A percentile compares a stretch with the other conserved stretches of the same genome.
Conservation (phyloP, 345 rosid genomes). For the Lumnitzera racemosa region DNA sequence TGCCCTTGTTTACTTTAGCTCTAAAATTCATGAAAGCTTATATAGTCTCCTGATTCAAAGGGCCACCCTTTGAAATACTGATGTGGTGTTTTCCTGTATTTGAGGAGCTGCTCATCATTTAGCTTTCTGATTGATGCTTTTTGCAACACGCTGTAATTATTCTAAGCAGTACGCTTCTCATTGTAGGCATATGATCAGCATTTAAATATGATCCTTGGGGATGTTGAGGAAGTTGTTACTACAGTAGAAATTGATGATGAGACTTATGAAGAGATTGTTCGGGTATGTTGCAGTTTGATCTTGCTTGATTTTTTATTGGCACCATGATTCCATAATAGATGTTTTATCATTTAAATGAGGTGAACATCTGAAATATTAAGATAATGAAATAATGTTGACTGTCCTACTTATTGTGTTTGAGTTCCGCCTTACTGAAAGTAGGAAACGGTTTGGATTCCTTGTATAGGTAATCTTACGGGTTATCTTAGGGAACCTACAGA, state of each 20-base stretch:
- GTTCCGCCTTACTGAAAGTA: too few relatives aligned
- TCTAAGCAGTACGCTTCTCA: conserved; percentile 8
- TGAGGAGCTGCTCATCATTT: too few relatives aligned
- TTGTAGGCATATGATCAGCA: conserved; percentile 98
- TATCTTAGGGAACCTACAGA: too few relatives aligned
- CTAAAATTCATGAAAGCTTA: neutral
- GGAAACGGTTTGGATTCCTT: too few relatives aligned
- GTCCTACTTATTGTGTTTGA: too few relatives aligned
- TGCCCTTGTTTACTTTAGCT: neutral
- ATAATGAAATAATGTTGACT: too few relatives aligned
- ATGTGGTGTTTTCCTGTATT: neutral
- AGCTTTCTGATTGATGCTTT: neutral
- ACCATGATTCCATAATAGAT: neutral
- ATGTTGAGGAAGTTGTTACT: conserved; percentile 93
- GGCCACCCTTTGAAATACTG: neutral
- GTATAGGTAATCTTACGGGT: too few relatives aligned
- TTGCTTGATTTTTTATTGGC: neutral
- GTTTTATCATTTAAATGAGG: neutral
- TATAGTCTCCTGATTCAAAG: neutral
- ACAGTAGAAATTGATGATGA: conserved; percentile 98
- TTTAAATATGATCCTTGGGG: conserved; percentile 98
- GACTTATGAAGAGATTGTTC: conserved; percentile 96
- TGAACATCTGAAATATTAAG: neutral
- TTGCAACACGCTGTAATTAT: conserved; percentile 1
- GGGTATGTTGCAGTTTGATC: conserved; percentile 42